Evolutionary conservation across 2,329 filamentous ascomycete genomes (phyloP), one percentile per base, ranked within the genome.

Genomic region (Cladosporium sp.): DNA sequence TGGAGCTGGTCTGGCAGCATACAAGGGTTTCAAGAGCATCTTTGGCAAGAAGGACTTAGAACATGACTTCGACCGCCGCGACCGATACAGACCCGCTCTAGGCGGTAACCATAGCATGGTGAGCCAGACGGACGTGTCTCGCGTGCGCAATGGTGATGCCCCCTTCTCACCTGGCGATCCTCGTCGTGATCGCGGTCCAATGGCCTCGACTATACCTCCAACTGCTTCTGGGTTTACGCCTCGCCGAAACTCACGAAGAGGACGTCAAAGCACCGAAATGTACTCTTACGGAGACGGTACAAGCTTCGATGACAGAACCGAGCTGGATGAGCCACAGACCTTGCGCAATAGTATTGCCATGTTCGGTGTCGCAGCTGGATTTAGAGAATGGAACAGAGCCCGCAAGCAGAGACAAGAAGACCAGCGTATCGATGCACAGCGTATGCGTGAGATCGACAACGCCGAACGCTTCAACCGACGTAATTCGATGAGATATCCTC

Each of bases 371-470:
- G 52, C 64, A 12, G 62, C 59, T 48, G 63, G 63, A 1, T 61
- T 65, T 45, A 52, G 69, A 54, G 69, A 74, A 48, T 72, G 70
- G 56, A 69, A 69, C 51, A 65, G 63, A 73, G 79, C 57, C 66
- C 74, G 64, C 70, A 78, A 62, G 75, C 84, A 64, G 70, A 79
- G 57, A 65, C 81, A 65, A 49, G 79, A 84, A 49, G 74, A 83
- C 56, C 77, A 81, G 47, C 78, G 81, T 18, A 78, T 86, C 4
- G 78, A 77, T 43, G 72, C 72, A 38, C 66, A 78, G 51, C 72
- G 72, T 47, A 71, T 68, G 53, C 74, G 74, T 53, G 69, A 74
- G 11, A 66, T 72, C n/a, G 63, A 71, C 18, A 69, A 71, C n/a
- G 61, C 65, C 33, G 57, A 64, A 13, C 49, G 51, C n/a, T 67